Conservation (phyloP, 1,284 basidiomycete genomes). For the Afroboletus lepidellus region DNA sequence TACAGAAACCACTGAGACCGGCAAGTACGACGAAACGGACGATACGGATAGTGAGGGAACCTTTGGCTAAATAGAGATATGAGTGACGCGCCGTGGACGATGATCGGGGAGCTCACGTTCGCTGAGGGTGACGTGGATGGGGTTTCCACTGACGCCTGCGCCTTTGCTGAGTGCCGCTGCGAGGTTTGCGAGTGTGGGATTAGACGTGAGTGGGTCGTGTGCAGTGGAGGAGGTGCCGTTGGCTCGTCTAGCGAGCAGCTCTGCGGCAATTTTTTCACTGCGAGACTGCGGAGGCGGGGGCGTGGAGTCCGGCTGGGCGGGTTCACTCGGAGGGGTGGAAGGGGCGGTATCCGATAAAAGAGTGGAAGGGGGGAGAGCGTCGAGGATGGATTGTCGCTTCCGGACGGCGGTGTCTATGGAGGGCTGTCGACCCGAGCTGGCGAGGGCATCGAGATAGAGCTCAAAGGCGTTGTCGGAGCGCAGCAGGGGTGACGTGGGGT, state of each 20-base stretch:
- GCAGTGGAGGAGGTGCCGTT: conserved; percentile 15
- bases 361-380: conserved; percentile 33
- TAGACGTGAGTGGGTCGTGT: conserved; percentile 24
- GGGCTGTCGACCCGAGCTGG: conserved; percentile 55
- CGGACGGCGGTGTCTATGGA: conserved; percentile 64
- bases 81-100: not conserved
- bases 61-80: conserved; percentile 50
- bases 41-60: conserved; percentile 60
- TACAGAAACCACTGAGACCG: conserved; percentile 52
- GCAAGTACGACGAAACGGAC: conserved; percentile 59
- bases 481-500: conserved; percentile 63
- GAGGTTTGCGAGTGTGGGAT: conserved; percentile 42
- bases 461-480: conserved; percentile 69
- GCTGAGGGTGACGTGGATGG: conserved; percentile 76
- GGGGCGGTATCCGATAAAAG: not conserved
- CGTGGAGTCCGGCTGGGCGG: conserved; percentile 19
- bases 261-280: conserved; percentile 58
- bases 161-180: conserved; percentile 41
- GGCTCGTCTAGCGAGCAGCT: conserved; percentile 45
- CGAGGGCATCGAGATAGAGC: conserved; percentile 66
- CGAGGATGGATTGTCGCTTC: conserved; percentile 62
- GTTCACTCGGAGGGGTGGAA: conserved; percentile 11
- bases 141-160: conserved; percentile 48
- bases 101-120: conserved; percentile 56
- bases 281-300: conserved; percentile 26